Conservation (phyloP, 2,329 filamentous ascomycete species). For the Calonectria pseudoreteaudii region DNA sequence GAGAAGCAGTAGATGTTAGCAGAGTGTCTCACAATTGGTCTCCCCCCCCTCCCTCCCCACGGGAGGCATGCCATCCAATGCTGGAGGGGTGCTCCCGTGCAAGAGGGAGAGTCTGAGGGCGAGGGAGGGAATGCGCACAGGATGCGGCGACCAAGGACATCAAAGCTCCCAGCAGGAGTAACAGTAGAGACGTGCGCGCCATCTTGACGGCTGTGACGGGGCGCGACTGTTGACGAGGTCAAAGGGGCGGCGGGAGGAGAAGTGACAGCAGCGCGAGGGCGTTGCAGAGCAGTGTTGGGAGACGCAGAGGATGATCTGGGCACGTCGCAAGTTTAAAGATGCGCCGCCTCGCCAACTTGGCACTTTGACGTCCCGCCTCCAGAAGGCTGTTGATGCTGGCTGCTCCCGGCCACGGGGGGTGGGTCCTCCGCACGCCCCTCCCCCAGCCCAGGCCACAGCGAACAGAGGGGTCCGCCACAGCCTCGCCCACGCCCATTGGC, state of each 20-base stretch:
- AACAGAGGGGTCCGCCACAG: conserved; percentile 24
- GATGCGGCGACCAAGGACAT: conserved; percentile 53
- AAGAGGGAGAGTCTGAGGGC: background rate
- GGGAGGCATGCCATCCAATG: background rate
- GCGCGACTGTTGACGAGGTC: background rate
- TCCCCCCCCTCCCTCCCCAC: too few species aligned
- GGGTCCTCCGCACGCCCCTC: conserved; percentile 7
- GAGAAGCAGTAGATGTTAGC: conserved; percentile 32
- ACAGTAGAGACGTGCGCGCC: conserved; percentile 53
- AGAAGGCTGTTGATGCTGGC: conserved; percentile 8
- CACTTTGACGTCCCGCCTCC: background rate
- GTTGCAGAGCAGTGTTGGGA: background rate
- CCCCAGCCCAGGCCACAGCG: background rate
- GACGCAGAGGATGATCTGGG: background rate
- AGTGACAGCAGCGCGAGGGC: background rate
- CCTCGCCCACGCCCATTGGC: conserved; percentile 43
- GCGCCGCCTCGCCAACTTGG: conserved; percentile 1
- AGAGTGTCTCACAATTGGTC: conserved; percentile 12
- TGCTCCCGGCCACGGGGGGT: conserved; percentile 15
- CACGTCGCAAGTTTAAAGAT: conserved; percentile 14
- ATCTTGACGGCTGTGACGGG: conserved; percentile 42
- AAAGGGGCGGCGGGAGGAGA: background rate
- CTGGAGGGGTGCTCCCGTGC: background rate
- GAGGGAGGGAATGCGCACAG: conserved; percentile 49
- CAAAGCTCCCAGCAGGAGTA: conserved; percentile 52